A percentile compares a stretch with the other conserved stretches of the same genome.
phyloP scores from a whole-genome alignment of 2,329 filamentous ascomycete species.

The Colletotrichum endophyticum region DNA sequence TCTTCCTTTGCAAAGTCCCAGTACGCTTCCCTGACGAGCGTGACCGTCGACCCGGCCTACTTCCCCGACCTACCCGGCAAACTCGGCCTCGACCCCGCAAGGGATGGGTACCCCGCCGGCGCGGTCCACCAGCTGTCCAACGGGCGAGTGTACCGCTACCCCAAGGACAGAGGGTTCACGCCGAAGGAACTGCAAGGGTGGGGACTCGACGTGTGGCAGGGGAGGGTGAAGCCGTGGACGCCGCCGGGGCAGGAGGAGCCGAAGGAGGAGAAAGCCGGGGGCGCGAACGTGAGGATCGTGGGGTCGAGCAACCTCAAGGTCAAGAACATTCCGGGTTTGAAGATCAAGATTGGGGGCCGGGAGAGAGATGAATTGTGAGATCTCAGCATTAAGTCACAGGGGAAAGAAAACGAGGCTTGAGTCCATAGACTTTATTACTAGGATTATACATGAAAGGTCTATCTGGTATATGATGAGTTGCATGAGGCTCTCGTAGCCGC shows the following conservation, averaged over 20 bases:
- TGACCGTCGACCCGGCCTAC: conserved; percentile 37
- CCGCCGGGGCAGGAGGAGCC: conserved; percentile 30
- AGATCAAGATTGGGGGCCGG: conserved; percentile 27
- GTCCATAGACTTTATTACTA: conserved; percentile 1
- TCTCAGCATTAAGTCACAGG: neutral
- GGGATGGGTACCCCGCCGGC: conserved; percentile 30
- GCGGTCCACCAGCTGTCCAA: conserved; percentile 40
- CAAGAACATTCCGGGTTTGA: conserved; percentile 28
- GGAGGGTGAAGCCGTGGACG: conserved; percentile 37
- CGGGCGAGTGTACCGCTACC: conserved; percentile 38
- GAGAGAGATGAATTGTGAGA: conserved; percentile 27
- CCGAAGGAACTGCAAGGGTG: conserved; percentile 34
- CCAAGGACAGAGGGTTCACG: conserved; percentile 31
- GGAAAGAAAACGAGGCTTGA: neutral
- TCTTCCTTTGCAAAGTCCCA: conserved; percentile 35
- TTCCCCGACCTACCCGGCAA: conserved; percentile 36
- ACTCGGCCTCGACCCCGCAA: conserved; percentile 32
- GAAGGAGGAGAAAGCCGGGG: conserved; percentile 22
- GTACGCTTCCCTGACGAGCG: conserved; percentile 37
- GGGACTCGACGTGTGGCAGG: conserved; percentile 42
- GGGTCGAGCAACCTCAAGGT: conserved; percentile 21
- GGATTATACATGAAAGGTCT: conserved; percentile 1
- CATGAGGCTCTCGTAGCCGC: neutral
- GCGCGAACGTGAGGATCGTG: conserved; percentile 18
- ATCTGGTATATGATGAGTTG: neutral